Base-by-base conservation (phyloP, 768 basidiomycete genomes). In the Melanogaster broomeanus region DNA sequence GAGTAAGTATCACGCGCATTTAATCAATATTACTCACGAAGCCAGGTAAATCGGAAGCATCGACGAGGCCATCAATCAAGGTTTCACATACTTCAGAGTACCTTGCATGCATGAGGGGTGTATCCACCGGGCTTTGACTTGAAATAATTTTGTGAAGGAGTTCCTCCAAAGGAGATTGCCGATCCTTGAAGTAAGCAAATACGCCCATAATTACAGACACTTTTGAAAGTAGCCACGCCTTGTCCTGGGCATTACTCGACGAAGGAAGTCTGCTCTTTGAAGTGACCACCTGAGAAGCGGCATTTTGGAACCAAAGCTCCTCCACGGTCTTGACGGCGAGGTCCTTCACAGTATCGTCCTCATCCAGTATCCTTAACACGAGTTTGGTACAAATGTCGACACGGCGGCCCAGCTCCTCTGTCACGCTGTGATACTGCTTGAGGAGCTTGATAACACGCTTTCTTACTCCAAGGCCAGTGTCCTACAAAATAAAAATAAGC, bases 401-500 rank as follows among this genome's bases (percentile, higher is more conserved):
- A 27, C 82, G 81, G 30, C 84, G 80, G 13, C 66, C 62, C 31
- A 77, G 73, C 45, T 87, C 82, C 15, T 81, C 75, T 2, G 85
- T 83, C 18, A 85, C 80, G 2, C 68, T 60, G 62, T 95, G 95
- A 57, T 93, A 89, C 1, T 84, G 79, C 67, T 88, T 91, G 34
- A 99, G 78, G 1, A 99, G 75, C 72, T 96, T 98, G 75, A 99
- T 91, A 47, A 98, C 96, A 3, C 96, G 85, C 67, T 98, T 98
- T 27, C 97, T 80, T 4, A 99, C 97, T 28, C 85, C 84, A 16
- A 98, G 78, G 6, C 97, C 96, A 46, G 95, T 89, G 65, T 99
- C 97, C 96, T 98, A 57, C 31, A 15, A 25, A 19, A 24, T 15
- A 42, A 5, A 37, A 24, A 24, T 57, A 30, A 59, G 42, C 16